These are phyloP conservation scores for Globisporangium viniferum DNA, from an alignment of 352 stramenopile species.

Conservation along the genomic window DNA sequence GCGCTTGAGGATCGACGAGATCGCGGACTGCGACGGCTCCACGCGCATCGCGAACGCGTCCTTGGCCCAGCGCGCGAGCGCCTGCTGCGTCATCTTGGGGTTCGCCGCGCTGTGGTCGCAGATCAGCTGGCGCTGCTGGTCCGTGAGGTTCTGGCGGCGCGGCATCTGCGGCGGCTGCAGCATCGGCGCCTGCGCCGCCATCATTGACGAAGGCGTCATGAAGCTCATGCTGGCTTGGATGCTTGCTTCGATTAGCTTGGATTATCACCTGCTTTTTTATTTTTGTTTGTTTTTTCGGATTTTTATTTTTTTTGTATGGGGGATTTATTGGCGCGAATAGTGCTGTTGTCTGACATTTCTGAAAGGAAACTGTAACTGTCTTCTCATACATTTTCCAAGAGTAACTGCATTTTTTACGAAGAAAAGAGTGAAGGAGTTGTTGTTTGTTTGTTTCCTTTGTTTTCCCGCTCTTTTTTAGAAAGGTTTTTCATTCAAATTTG, in stretches of 20 bases:
- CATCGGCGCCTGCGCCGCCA: background rate
- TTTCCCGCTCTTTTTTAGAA: background rate
- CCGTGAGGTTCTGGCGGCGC: conserved; percentile 7
- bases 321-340: too few species aligned
- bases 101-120: conserved; percentile 7
- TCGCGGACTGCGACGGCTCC: conserved; percentile 16
- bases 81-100: conserved; percentile 18
- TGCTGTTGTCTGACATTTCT: too few species aligned
- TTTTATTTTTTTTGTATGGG: too few species aligned
- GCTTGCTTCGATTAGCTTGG: too few species aligned
- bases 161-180: background rate
- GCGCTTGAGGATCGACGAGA: conserved; percentile 16
- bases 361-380: background rate
- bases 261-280: too few species aligned
- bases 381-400: background rate
- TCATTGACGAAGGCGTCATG: background rate
- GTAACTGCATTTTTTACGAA: background rate
- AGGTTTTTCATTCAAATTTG: background rate
- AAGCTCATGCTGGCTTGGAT: background rate
- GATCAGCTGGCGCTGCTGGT: conserved; percentile 12
- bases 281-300: too few species aligned
- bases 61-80: conserved; percentile 14
- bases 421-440: background rate
- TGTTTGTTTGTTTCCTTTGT: background rate
- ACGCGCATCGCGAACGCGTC: conserved; percentile 9